Base-by-base conservation (phyloP, 2,329 filamentous ascomycete species). In the Rugonectria rugulosa region DNA sequence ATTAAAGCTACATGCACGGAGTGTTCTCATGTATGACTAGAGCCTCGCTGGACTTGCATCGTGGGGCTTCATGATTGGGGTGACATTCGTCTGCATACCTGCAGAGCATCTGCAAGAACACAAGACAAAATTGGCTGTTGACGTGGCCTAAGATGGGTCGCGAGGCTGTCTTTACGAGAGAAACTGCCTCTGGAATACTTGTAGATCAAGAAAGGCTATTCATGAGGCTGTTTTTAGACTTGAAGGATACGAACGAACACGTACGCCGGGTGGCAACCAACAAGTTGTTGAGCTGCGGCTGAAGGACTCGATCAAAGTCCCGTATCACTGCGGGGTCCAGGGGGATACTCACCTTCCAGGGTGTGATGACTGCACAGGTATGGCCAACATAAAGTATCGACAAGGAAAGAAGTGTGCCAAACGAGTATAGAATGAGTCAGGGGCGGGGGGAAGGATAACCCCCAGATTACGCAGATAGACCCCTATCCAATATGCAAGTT, bases 231-330 rank as follows among this genome's bases (percentile, higher is more conserved):
- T 15, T 41, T 32, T 27, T 38, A 19, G 26, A 46, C 34, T 29
- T 21, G 29, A 27, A 53, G 38, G 48, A 48, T 43, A 46, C 41
- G 51, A 54, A 59, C 45, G 54, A 59, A 54, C 61, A 65, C 59
- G 55, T 55, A 58, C 56, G 46, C 55, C 50, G 53, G 26, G 14
- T 42, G 42, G 34, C 53, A 52, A 51, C 45, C 46, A 50, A 34
- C 37, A 23, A 21, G 20, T 36, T 45, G 46, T 50, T 26, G 36
- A 56, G 42, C 43, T 44, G 31, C 46, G 49, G 38, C 43, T 47
- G 23, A 41, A 64, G 45, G 54, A 53, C 46, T 53, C 46, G 45
- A 27, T 21, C 44, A 36, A 43, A 32, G 37, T 45, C 45, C 61
- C 49, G 49, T 64, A 55, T 59, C 43, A 31, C 21, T 34, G 44